Base-by-base conservation (phyloP, 306 rosid species). In the Pyrus bretschneideri region DNA sequence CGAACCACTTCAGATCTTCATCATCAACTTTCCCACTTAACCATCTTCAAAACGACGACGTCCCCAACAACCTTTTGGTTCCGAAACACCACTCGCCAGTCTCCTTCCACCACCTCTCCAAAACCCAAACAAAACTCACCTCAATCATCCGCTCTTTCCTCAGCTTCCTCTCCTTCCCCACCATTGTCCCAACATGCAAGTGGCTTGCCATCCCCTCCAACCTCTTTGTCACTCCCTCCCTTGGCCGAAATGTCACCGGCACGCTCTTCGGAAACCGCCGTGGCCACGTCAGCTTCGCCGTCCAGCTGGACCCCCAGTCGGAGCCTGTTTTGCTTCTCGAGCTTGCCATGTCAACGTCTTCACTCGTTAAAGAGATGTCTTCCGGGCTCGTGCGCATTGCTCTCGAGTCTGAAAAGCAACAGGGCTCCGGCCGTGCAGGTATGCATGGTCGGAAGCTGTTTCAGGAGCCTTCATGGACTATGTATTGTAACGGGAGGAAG, bases 231-330 rank as follows among this genome's bases (percentile, higher is more conserved):
- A 76, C 89, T 1, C 94, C 89, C 9, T 78, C 94, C 14, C 66
- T 77, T 1, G 81, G 88, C 69, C 78, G 97, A 0, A 91, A 89
- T 49, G 90, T 94, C 83, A 94, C 96, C 71, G 98, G 98, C 3
- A 89, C 98, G 14, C 97, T 94, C 80, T 91, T 94, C 63, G 98
- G 98, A 9, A 77, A 86, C 84, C 97, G 98, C 64, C 93, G 93
- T 0, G 98, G 97, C 35, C 89, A 84, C 35, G 90, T 94, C 86
- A 90, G 88, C 84, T 94, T 94, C 74, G 88, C 97, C 49, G 89
- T 94, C 31, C 98, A 94, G 81, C 93, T 90, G 38, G 95, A 91
- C 62, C 93, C 96, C 1, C 80, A 83, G 1, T 82, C 91, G 2
- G 93, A 91, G 44, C 96, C 98, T 1, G 77, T 91, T 3, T 78